Percentiles rank a stretch among this genome's conserved stretches.
These are phyloP conservation scores for Coemansia sp. DNA, from an alignment of 192 early-diverging fungal genomes.

Conservation along the genomic window DNA sequence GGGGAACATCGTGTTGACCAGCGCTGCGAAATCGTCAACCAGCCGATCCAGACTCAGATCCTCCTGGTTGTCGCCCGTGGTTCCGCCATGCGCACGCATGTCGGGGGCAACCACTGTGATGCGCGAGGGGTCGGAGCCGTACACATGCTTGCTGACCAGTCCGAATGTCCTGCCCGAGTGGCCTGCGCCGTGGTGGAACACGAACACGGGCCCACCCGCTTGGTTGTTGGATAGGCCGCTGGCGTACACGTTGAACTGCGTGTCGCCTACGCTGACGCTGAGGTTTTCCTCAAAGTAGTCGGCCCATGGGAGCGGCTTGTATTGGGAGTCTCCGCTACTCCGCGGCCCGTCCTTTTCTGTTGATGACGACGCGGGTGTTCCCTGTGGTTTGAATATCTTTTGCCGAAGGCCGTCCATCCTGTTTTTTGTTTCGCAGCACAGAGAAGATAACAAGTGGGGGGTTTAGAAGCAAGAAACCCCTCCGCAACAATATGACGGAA, in stretches of 20 bases:
- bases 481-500: too few species aligned
- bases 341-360: constrained; percentile 25
- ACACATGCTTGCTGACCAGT: constrained; percentile 59
- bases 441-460: neutral
- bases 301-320: constrained; percentile 54
- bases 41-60: constrained; percentile 61
- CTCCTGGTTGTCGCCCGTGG: constrained; percentile 44
- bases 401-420: constrained; percentile 34
- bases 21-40: constrained; percentile 59
- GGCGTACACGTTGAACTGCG: constrained; percentile 51
- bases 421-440: constrained; percentile 8
- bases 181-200: constrained; percentile 84
- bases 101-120: constrained; percentile 63
- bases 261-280: constrained; percentile 34
- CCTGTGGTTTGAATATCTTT: constrained; percentile 51
- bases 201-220: constrained; percentile 60
- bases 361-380: constrained; percentile 11
- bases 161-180: constrained; percentile 69
- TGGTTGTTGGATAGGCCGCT: constrained; percentile 19
- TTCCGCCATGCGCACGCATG: constrained; percentile 71
- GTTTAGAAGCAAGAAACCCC: neutral
- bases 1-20: constrained; percentile 55
- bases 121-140: constrained; percentile 21
- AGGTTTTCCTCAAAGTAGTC: constrained; percentile 60
- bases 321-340: constrained; percentile 1